Conservation (phyloP, 495 filamentous ascomycete genomes). For the Parathielavia appendiculata region DNA sequence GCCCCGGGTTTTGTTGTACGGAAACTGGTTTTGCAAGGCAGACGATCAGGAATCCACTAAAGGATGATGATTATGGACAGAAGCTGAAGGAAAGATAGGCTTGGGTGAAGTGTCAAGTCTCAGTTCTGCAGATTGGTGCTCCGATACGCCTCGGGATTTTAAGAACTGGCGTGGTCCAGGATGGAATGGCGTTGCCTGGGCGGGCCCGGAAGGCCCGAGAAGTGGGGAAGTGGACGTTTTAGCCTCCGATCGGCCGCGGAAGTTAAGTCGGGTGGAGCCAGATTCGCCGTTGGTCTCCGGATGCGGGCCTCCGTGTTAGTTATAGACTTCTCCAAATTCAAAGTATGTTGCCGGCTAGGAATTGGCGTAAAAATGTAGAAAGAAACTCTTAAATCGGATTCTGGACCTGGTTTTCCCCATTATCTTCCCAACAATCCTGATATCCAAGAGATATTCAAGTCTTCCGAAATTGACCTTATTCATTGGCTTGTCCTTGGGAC, state of each 20-base stretch:
- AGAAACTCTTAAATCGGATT: too few species aligned
- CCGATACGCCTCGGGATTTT: constrained; percentile 8
- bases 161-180: neutral
- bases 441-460: too few species aligned
- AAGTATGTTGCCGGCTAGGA: too few species aligned
- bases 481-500: too few species aligned
- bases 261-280: constrained; percentile 13
- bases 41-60: neutral
- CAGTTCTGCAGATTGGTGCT: neutral
- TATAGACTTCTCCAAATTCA: too few species aligned
- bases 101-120: neutral
- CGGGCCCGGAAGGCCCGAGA: constrained; percentile 13
- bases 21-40: neutral
- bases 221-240: constrained; percentile 13
- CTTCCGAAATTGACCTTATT: too few species aligned
- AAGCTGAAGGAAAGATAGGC: neutral
- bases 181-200: neutral
- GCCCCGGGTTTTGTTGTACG: neutral
- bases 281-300: too few species aligned
- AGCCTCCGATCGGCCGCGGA: constrained; percentile 24
- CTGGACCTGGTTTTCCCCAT: too few species aligned
- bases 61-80: neutral
- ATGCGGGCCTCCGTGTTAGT: too few species aligned
- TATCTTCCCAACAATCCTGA: too few species aligned
- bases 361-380: too few species aligned